Conservation (phyloP, 2,329 filamentous ascomycete species). For the Exophiala alcalophila region DNA sequence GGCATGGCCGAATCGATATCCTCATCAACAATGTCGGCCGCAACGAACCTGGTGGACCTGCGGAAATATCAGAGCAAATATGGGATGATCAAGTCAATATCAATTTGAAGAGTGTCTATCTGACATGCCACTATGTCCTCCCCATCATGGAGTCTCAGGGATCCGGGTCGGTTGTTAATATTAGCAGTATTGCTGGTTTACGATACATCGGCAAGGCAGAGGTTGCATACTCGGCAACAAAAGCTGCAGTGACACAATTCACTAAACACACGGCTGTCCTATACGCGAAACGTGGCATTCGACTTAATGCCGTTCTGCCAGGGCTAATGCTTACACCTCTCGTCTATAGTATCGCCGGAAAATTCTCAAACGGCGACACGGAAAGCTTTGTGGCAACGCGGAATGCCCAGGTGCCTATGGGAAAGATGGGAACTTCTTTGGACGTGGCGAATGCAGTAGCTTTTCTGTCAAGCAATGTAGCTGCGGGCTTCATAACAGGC, state of each 20-base stretch:
- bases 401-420: constrained; percentile 57
- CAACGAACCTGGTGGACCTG: constrained; percentile 53
- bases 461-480: constrained; percentile 58
- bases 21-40: constrained; percentile 61
- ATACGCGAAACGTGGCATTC: constrained; percentile 47
- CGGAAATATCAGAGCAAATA: constrained; percentile 46
- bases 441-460: constrained; percentile 58
- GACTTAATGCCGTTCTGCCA: constrained; percentile 56
- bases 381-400: constrained; percentile 53
- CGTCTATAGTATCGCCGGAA: constrained; percentile 44
- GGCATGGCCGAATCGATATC: constrained; percentile 58
- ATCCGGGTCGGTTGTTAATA: constrained; percentile 46
- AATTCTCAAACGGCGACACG: constrained; percentile 48
- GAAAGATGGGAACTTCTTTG: constrained; percentile 58
- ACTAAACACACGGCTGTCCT: constrained; percentile 48
- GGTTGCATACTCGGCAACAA: constrained; percentile 49
- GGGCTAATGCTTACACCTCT: constrained; percentile 58
- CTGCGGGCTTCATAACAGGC: constrained; percentile 58
- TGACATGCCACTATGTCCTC: constrained; percentile 52
- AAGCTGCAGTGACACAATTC: constrained; percentile 49
- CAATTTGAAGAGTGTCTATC: constrained; percentile 57
- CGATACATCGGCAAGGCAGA: constrained; percentile 54
- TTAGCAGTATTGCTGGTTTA: constrained; percentile 53
- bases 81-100: constrained; percentile 56
- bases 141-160: constrained; percentile 54